A percentile compares a stretch with the other conserved stretches of the same genome.
phyloP scores from a whole-genome alignment of 2,329 filamentous ascomycete genomes.

The Penicillium sp. region DNA sequence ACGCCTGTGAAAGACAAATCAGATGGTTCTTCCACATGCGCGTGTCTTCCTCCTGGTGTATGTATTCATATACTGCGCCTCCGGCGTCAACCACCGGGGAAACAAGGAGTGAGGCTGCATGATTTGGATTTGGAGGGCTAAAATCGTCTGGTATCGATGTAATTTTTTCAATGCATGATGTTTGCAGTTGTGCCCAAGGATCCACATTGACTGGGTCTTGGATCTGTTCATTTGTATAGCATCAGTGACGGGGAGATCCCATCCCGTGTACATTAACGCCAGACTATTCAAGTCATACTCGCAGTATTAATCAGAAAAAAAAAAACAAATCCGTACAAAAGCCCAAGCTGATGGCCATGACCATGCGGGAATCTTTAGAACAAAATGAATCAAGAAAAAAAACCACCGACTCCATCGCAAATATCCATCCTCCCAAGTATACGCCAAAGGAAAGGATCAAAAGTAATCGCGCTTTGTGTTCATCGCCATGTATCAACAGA shows the following conservation, averaged over 20 bases:
- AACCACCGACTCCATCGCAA: conserved; percentile 15
- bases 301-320: neutral
- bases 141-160: conserved; percentile 4
- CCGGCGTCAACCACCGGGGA: conserved; percentile 10
- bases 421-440: conserved; percentile 3
- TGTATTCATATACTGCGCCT: neutral
- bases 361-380: conserved; percentile 19
- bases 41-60: neutral
- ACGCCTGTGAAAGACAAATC: neutral
- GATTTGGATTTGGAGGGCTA: conserved; percentile 6
- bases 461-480: conserved; percentile 8
- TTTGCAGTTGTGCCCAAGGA: conserved; percentile 10
- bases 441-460: conserved; percentile 9
- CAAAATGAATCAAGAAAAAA: neutral
- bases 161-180: conserved; percentile 6
- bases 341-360: conserved; percentile 12
- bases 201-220: conserved; percentile 6
- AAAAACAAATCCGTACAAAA: conserved; percentile 12
- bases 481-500: conserved; percentile 30
- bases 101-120: conserved; percentile 12
- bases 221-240: conserved; percentile 6
- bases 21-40: neutral
- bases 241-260: neutral
- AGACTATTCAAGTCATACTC: conserved; percentile 1
- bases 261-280: conserved; percentile 4